A percentile compares a stretch with the other conserved stretches of the same genome.
Conservation (phyloP, 2,329 filamentous ascomycete species). For the Pseudogymnoascus sp. region DNA sequence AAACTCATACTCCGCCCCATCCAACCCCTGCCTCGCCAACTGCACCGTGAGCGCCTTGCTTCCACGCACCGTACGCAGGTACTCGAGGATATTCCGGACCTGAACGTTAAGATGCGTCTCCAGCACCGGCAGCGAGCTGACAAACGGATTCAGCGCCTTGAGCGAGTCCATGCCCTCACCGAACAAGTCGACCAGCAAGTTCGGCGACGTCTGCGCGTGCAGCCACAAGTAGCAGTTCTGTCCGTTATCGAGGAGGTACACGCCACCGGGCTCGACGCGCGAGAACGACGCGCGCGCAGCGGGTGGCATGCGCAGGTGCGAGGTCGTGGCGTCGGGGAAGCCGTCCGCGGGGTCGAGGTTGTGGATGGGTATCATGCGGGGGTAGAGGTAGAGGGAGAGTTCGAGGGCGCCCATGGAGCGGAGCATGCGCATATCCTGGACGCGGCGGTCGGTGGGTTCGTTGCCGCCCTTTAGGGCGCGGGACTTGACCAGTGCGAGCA, state of each 20-base stretch:
- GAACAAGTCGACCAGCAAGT: constrained; percentile 83
- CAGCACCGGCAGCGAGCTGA: constrained; percentile 70
- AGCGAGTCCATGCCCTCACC: constrained; percentile 65
- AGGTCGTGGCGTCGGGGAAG: constrained; percentile 79
- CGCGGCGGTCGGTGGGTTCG: constrained; percentile 81
- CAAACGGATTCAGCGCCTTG: constrained; percentile 72
- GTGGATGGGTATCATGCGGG: constrained; percentile 85
- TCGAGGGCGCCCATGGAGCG: constrained; percentile 80
- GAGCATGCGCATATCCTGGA: constrained; percentile 86
- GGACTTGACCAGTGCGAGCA: constrained; percentile 80
- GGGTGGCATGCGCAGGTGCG: constrained; percentile 77
- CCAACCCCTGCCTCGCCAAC: constrained; percentile 82
- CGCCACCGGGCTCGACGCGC: constrained; percentile 83
- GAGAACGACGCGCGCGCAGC: constrained; percentile 76
- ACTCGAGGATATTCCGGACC: constrained; percentile 86
- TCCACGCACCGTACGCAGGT: constrained; percentile 69
- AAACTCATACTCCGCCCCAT: constrained; percentile 95
- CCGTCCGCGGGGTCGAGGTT: constrained; percentile 81
- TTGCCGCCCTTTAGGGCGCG: constrained; percentile 88
- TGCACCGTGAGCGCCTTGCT: constrained; percentile 86
- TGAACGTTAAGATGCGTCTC: constrained; percentile 92
- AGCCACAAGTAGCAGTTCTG: constrained; percentile 89
- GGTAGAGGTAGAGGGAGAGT: constrained; percentile 87
- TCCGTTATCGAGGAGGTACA: constrained; percentile 91
- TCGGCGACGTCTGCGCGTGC: constrained; percentile 84